A percentile compares a stretch with the other conserved stretches of the same genome.
Conservation (phyloP, 139 green algal species). For the Parachlorella kessleri region DNA sequence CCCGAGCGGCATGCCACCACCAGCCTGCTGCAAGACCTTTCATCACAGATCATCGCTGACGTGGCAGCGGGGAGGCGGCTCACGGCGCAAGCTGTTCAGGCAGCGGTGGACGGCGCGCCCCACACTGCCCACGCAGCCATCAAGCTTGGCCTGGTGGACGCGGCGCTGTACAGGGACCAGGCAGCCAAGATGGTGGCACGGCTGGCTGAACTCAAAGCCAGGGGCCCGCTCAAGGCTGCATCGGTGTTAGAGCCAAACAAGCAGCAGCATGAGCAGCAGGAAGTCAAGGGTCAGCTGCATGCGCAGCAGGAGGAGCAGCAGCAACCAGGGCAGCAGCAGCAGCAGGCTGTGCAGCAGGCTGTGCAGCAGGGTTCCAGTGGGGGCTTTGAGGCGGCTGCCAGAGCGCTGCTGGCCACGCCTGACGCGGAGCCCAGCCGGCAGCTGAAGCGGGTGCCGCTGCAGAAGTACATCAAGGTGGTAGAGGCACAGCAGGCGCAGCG, state of each 20-base stretch:
- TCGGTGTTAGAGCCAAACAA: no score
- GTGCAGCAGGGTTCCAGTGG: no score
- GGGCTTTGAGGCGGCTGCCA: no score
- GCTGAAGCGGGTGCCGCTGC: neutral
- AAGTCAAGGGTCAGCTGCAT: no score
- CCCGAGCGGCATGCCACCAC: constrained; percentile 72
- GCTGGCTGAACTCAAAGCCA: neutral
- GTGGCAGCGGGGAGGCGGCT: constrained; percentile 69
- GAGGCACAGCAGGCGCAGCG: no score
- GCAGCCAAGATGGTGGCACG: constrained; percentile 39
- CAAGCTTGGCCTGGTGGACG: constrained; percentile 67
- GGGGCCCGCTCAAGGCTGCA: no score
- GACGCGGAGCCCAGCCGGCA: neutral
- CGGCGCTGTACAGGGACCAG: constrained; percentile 84
- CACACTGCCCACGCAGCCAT: constrained; percentile 59
- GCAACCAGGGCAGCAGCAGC: no score
- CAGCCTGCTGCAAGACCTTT: constrained; percentile 79
- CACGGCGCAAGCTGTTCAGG: constrained; percentile 52
- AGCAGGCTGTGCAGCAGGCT: no score
- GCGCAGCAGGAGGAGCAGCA: no score
- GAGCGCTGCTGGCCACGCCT: constrained; percentile 5
- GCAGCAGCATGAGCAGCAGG: no score
- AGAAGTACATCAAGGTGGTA: neutral
- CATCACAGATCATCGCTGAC: constrained; percentile 61
- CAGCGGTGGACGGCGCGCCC: constrained; percentile 74